Evolutionary conservation across 1,139 yeast genomes (phyloP).

Genomic region (Pichia sp.): DNA sequence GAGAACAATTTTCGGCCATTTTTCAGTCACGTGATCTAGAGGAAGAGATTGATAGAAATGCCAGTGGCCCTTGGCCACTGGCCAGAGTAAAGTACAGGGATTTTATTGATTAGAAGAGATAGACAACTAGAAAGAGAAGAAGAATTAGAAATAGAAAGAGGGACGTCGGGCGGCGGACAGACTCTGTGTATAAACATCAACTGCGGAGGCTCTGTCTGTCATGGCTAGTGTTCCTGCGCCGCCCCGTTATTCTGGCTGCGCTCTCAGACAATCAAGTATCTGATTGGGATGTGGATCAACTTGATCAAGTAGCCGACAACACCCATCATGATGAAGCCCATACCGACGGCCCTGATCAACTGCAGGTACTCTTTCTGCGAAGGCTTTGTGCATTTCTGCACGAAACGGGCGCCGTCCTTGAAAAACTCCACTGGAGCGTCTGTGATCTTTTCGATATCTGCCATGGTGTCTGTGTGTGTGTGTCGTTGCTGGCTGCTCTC

Average conservation of each 20-base stretch:
- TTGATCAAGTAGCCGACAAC: conserved; percentile 94
- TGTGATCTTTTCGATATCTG: conserved; percentile 66
- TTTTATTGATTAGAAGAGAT: background rate
- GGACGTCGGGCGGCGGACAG: too few relatives aligned
- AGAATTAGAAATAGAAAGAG: background rate
- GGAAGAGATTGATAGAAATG: too few relatives aligned
- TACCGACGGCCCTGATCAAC: conserved; percentile 91
- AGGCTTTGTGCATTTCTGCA: conserved; percentile 92
- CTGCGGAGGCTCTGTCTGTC: too few relatives aligned
- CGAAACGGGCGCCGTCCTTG: conserved; percentile 85
- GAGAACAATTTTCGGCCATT: background rate
- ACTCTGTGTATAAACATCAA: too few relatives aligned
- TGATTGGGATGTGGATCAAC: conserved; percentile 92
- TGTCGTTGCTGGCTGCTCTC: background rate
- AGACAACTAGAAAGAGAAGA: background rate
- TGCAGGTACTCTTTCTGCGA: conserved; percentile 80
- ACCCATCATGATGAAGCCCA: conserved; percentile 97
- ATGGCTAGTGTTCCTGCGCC: too few relatives aligned
- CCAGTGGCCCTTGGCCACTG: background rate
- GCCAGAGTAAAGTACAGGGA: background rate
- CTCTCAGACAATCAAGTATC: conserved; percentile 75
- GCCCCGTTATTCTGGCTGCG: background rate
- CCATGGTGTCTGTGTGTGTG: conserved; percentile 21
- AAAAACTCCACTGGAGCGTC: conserved; percentile 90
- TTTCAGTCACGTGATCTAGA: background rate